phyloP scores from a whole-genome alignment of 228 moss, liverwort and hornwort genomes.

The Sphagnum fallax region DNA sequence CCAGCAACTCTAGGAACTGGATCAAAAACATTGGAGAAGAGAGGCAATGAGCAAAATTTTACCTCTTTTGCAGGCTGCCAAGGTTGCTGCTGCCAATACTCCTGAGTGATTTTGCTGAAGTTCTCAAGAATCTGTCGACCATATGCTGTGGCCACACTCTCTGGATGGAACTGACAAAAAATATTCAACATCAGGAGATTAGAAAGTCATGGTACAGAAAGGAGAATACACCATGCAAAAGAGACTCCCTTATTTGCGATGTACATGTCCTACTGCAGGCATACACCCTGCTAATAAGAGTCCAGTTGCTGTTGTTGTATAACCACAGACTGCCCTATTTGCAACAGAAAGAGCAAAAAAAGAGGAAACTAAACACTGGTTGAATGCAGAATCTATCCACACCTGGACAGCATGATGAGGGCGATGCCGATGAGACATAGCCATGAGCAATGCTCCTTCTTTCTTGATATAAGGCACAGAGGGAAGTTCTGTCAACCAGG shows the following conservation, averaged over 20 bases:
- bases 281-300: too few relatives aligned
- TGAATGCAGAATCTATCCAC: background rate
- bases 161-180: conserved; percentile 82
- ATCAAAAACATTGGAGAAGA: too few relatives aligned
- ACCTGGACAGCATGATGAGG: conserved; percentile 99
- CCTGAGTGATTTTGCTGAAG: conserved; percentile 65
- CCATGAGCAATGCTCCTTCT: conserved; percentile 71
- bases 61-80: conserved; percentile 12
- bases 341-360: too few relatives aligned
- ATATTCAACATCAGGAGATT: background rate
- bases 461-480: conserved; percentile 20
- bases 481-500: conserved; percentile 29
- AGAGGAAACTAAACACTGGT: too few relatives aligned
- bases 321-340: too few relatives aligned
- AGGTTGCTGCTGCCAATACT: conserved; percentile 63
- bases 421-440: conserved; percentile 68
- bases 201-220: too few relatives aligned
- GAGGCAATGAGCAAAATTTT: too few relatives aligned
- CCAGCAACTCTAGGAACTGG: too few relatives aligned
- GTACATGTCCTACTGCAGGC: too few relatives aligned
- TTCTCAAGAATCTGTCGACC: conserved; percentile 85
- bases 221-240: too few relatives aligned
- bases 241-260: too few relatives aligned
- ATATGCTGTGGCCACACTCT: conserved; percentile 91
- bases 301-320: too few relatives aligned